A percentile compares a stretch with the other conserved stretches of the same genome.
phyloP scores from a whole-genome alignment of 768 basidiomycete species.

The Royoungia palumana region DNA sequence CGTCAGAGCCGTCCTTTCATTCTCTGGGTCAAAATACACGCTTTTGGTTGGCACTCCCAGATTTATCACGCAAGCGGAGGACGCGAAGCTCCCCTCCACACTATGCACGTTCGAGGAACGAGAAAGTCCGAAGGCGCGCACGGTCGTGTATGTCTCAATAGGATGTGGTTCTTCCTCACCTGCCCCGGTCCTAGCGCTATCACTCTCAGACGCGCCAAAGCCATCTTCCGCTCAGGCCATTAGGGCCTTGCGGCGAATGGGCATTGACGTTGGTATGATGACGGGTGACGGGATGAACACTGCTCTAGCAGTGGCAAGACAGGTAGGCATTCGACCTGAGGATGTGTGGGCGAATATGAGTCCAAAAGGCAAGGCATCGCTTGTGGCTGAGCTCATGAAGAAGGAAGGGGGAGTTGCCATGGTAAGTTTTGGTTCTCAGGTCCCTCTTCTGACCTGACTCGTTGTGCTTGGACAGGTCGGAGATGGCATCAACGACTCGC shows the following conservation, averaged over 20 bases:
- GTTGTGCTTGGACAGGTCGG: conserved; percentile 61
- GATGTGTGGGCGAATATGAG: conserved; percentile 91
- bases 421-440: conserved; percentile 46
- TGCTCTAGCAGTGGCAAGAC: conserved; percentile 82
- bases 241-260: conserved; percentile 78
- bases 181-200: conserved; percentile 72
- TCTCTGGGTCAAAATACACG: conserved; percentile 51
- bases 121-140: conserved; percentile 73
- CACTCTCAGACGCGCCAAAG: conserved; percentile 86
- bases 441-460: background rate
- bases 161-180: conserved; percentile 36
- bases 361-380: conserved; percentile 90
- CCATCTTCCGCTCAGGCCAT: conserved; percentile 82
- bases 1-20: conserved; percentile 64
- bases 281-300: conserved; percentile 90
- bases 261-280: conserved; percentile 89
- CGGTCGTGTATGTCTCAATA: conserved; percentile 84
- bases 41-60: conserved; percentile 73
- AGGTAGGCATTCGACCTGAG: conserved; percentile 82
- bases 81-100: conserved; percentile 52
- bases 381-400: conserved; percentile 78
- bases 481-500: conserved; percentile 98
- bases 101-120: conserved; percentile 63
- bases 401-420: conserved; percentile 80
- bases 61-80: conserved; percentile 60